Evolutionary conservation across 805 yeast species (phyloP), one percentile per base, ranked within the genome.

Genomic region (Cyberlindnera xylosilytica): DNA sequence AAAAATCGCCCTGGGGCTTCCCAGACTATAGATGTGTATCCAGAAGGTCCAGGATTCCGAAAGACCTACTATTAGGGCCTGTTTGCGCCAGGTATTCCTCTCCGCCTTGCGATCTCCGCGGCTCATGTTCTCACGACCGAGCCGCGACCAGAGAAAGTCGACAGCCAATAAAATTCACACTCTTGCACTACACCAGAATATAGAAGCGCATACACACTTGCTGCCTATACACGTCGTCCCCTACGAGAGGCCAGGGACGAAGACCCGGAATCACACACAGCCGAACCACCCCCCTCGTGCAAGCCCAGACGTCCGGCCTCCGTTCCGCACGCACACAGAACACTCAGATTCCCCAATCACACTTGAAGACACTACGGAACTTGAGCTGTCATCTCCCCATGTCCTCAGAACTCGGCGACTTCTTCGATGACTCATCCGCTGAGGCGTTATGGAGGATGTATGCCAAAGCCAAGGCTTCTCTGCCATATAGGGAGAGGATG

Each of bases 391-490:
- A n/a, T n/a, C n/a, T 22, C 24, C 7, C 9, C 23, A 34, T 23
- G 29, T 34, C 30, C 13, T 15, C 13, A 10, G 38, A 26, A 17
- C 16, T 35, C 15, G 15, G 22, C 6, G 24, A 16, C 17, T 17
- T 34, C 9, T 16, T 62, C n/a, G 64, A 70, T 49, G 71, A 65
- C 43, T 62, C 65, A 20, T 64, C 74, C 12, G 70, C 78, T 7
- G 70, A 74, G 29, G 72, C 79, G 5, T 63, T 87, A 18, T 89
- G 96, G 96, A 79, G 79, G 56, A 76, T 89, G 82, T 89, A 89
- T 63, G 71, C 83, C 39, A 76, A 75, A 50, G 95, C 95, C 13
- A 79, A 78, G 50, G 81, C 86, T 10, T 72, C 82, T 11, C 64
- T 89, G 31, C 95, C 96, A 1, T 80, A 86, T 60, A 74, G 76